These are phyloP conservation scores for Lodderomyces margitis DNA, from an alignment of 1,139 yeast species.

Conservation along the genomic window DNA sequence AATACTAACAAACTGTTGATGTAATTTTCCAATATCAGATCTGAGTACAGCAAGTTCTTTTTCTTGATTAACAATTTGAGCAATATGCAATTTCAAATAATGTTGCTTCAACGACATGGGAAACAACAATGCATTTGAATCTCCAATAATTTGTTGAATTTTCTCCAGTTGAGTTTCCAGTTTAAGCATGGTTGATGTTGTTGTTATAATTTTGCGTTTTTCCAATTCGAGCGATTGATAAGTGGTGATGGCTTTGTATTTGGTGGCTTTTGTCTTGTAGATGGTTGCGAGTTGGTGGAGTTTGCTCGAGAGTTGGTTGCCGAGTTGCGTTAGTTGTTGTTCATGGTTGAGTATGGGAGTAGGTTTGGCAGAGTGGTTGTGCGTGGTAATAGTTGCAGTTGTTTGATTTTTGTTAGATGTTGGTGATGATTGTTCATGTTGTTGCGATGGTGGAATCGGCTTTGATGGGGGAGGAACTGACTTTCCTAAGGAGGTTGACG, in stretches of 20 bases:
- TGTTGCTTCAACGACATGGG: slow-evolving; percentile 1
- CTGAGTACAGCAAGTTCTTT: not conserved
- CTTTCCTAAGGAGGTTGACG: not conserved
- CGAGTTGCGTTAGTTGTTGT: not conserved
- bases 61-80: not conserved
- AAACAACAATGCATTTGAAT: not conserved
- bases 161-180: not conserved
- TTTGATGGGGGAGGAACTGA: not conserved
- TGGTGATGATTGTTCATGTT: not conserved
- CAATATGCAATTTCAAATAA: slow-evolving; percentile 1
- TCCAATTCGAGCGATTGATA: not conserved
- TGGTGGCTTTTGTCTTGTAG: not conserved
- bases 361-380: too few species aligned
- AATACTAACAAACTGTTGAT: not conserved
- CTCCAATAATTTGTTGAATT: not conserved
- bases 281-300: not conserved
- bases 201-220: not conserved
- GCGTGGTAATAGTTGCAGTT: not conserved
- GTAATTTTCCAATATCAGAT: not conserved
- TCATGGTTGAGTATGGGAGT: too few species aligned
- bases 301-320: not conserved
- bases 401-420: not conserved
- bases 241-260: slow-evolving; percentile 1
- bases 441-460: not conserved
- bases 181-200: slow-evolving; percentile 2